Base-by-base conservation (phyloP, 306 rosid species). In the Rosa chinensis region DNA sequence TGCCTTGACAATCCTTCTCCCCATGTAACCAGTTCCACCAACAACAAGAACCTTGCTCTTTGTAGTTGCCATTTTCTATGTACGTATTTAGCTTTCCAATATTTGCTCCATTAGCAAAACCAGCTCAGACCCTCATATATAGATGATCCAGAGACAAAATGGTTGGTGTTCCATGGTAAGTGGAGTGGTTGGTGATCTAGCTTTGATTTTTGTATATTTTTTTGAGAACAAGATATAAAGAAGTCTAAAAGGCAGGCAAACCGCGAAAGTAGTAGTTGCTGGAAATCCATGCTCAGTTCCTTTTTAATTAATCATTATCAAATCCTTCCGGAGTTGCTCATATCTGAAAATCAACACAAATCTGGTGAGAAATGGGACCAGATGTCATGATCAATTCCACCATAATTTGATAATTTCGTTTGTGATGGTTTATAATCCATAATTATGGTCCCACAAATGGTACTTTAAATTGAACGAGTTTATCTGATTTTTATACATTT, bases 21-120 rank as follows among this genome's bases (percentile, higher is more conserved):
- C 97, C 35, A 92, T 18, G 81, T 92, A 92, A 64, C 97, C 97
- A 49, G 93, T 92, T 81, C 93, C 97, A 10, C 97, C 97, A n/a
- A 92, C 67, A 12, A 92, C 84, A 18, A 92, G 81, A 21, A 92
- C 94, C 79, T 45, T 92, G 83, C 88, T 86, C 73, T 83, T 90
- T 12, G 32, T 81, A 89, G 74, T 79, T 20, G 59, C 61, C 59
- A 50, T 76, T 8, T 79, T 23, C 63, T 28, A 0, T 49, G 43
- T 53, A 13, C 28, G 28, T 25, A 13, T 23, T 25, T 44, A 7
- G 66, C 35, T 59, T 32, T 59, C 66, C 37, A 59, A 23, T 59
- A 23, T 59, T 59, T 59, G 37, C 7, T 21, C 7, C 62, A 55
- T 3, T 6, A 59, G 16, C 55, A 44, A 18, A 61, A 61, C 18